phyloP scores from a whole-genome alignment of 163 green algal genomes.

The Scenedesmus sp. region DNA sequence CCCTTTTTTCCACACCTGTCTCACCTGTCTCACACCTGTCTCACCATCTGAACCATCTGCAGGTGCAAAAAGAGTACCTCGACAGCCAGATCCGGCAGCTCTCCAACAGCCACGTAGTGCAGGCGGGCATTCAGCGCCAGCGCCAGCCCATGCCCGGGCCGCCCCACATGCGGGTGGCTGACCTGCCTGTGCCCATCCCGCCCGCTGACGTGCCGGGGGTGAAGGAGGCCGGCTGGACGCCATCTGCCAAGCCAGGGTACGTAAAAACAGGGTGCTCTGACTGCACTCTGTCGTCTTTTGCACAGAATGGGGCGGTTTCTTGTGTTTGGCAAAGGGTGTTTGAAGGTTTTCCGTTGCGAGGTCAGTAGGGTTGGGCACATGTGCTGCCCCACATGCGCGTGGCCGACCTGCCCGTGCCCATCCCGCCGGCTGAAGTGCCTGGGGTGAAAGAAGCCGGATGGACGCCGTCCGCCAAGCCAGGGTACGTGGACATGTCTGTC shows the following conservation, averaged over 20 bases:
- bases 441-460: slow-evolving; percentile 82
- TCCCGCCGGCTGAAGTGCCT: slow-evolving; percentile 47
- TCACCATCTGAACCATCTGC: neutral
- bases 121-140: slow-evolving; percentile 49
- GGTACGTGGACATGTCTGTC: neutral
- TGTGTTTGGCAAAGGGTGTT: neutral
- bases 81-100: slow-evolving; percentile 73
- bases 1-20: neutral
- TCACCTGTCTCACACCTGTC: neutral
- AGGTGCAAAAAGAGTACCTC: slow-evolving; percentile 53
- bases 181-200: slow-evolving; percentile 19
- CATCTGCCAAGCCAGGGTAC: neutral
- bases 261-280: too few relatives aligned
- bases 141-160: neutral
- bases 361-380: neutral
- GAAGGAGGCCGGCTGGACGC: slow-evolving; percentile 75
- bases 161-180: neutral
- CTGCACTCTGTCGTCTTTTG: neutral
- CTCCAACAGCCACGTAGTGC: slow-evolving; percentile 86
- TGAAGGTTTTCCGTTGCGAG: neutral
- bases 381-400: neutral
- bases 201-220: slow-evolving; percentile 60
- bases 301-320: too few relatives aligned
- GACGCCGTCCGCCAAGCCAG: slow-evolving; percentile 42
- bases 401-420: too few relatives aligned